Evolutionary conservation across 495 filamentous ascomycete genomes (phyloP), one percentile per base, ranked within the genome.

Genomic region (Lophium mytilinum): DNA sequence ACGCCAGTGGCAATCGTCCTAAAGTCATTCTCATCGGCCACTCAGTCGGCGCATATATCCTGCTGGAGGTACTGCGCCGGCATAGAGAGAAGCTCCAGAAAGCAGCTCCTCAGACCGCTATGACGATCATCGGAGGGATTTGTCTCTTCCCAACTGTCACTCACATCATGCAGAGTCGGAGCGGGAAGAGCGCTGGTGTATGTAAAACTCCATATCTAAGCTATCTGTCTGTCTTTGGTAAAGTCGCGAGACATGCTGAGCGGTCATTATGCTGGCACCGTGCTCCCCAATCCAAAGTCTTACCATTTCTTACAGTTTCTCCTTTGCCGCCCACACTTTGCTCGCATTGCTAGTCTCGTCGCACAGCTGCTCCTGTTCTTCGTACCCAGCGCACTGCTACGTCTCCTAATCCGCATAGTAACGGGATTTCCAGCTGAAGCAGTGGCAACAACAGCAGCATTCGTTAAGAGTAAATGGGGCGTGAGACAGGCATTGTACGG

Each of bases 1-100:
- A 60, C 14, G 55, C 3, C 41, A 15, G 49, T 57, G 40, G 37
- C 21, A 30, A 30, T 30, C 24, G 24, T 6, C 14, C 63, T 9
- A 78, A 79, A 39, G 78, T 95, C 2, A 78, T 95, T 19, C 74
- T 97, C 6, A 81, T 94, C 14, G 71, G 71, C 10, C 71, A 73
- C 53, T 71, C 68, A 3, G 43, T 72, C 3, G 71, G 71, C 9
- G 50, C 69, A 9, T 73, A 68, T 45, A 66, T 73, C 17, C 17
- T 53, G 12, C 58, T 73, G 6, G 65, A 71, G 47, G 34, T 67
- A 12, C 52, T 71, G 12, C 45, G 61, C 0, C 35, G 60, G 9
- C 36, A 42, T 14, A 48, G 64, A 18, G 45, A 54, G 14, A 19
- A 24, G 30, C 37, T 40, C 9, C 30, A 18, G 14, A 55, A 40